A percentile compares a stretch with the other conserved stretches of the same genome.
Evolutionary conservation across 2,329 filamentous ascomycete genomes (phyloP).

Genomic region (Fusarium beomiforme): DNA sequence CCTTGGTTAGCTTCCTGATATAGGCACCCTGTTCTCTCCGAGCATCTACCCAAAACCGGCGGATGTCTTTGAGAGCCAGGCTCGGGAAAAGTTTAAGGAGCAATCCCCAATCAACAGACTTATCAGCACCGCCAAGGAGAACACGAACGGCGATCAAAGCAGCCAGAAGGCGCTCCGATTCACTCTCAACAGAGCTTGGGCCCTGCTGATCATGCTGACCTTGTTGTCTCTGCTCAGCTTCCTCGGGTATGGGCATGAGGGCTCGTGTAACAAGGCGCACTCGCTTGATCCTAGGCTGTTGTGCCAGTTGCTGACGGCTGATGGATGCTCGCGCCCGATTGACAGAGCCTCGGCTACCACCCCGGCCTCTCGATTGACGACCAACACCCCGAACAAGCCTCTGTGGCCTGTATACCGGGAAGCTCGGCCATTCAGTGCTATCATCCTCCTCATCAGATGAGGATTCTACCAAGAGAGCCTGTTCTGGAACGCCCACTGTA

Average conservation of each 20-base stretch:
- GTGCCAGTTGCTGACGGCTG: slow-evolving; percentile 7
- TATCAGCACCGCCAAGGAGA: slow-evolving; percentile 68
- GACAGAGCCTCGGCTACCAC: background rate
- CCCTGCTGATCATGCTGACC: slow-evolving; percentile 15
- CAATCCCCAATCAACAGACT: slow-evolving; percentile 69
- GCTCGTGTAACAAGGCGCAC: slow-evolving; percentile 44
- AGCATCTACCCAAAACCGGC: slow-evolving; percentile 65
- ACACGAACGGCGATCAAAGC: slow-evolving; percentile 68
- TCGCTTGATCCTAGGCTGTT: slow-evolving; percentile 40
- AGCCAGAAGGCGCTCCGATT: slow-evolving; percentile 56
- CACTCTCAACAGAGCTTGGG: background rate
- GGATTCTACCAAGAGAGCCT: slow-evolving; percentile 7
- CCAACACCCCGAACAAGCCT: background rate
- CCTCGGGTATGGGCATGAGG: slow-evolving; percentile 41
- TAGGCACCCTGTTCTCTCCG: slow-evolving; percentile 61
- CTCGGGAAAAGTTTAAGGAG: slow-evolving; percentile 65
- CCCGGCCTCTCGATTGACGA: slow-evolving; percentile 3
- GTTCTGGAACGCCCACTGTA: slow-evolving; percentile 5
- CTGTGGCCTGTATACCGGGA: background rate
- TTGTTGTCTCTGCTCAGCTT: background rate
- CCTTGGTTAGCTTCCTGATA: slow-evolving; percentile 63
- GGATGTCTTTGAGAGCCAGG: slow-evolving; percentile 60
- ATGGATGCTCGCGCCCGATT: slow-evolving; percentile 5
- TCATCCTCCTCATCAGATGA: slow-evolving; percentile 36
- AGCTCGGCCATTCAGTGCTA: slow-evolving; percentile 23